Conservation (phyloP, 768 basidiomycete genomes). For the Lactarius trivialis region DNA sequence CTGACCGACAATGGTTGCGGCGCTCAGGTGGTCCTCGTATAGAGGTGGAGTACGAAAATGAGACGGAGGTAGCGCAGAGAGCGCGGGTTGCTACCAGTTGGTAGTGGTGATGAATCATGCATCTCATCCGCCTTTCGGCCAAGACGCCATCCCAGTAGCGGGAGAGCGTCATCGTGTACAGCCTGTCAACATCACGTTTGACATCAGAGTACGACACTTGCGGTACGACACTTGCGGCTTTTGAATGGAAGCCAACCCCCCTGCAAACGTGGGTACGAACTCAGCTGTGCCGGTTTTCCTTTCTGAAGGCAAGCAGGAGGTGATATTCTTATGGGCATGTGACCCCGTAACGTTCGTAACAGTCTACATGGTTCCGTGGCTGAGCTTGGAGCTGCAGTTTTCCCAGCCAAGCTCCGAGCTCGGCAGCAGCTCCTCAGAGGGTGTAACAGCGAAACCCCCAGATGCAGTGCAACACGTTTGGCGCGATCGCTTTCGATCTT, state of each 20-base stretch:
- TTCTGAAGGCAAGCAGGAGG: neutral
- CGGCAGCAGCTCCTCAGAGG: neutral
- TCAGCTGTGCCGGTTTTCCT: neutral
- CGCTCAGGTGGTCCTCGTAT: constrained; percentile 15
- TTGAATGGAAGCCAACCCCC: neutral
- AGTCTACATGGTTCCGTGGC: neutral
- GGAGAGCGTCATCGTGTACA: neutral
- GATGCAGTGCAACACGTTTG: neutral
- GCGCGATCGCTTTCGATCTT: neutral
- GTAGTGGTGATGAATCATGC: constrained; percentile 6
- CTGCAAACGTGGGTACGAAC: neutral
- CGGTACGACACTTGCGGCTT: neutral
- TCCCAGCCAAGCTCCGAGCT: neutral
- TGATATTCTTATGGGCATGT: neutral
- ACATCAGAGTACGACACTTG: neutral
- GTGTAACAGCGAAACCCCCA: neutral
- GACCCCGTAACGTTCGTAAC: neutral
- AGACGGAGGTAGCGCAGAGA: constrained; percentile 10
- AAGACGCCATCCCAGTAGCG: neutral
- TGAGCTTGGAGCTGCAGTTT: neutral
- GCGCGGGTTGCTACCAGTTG: constrained; percentile 5
- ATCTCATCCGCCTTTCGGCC: neutral
- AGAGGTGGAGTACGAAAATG: constrained; percentile 20
- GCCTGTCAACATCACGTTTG: neutral
- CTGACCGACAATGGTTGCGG: neutral